Base-by-base conservation (phyloP, 345 rosid genomes). In the Noccaea bulbosa region DNA sequence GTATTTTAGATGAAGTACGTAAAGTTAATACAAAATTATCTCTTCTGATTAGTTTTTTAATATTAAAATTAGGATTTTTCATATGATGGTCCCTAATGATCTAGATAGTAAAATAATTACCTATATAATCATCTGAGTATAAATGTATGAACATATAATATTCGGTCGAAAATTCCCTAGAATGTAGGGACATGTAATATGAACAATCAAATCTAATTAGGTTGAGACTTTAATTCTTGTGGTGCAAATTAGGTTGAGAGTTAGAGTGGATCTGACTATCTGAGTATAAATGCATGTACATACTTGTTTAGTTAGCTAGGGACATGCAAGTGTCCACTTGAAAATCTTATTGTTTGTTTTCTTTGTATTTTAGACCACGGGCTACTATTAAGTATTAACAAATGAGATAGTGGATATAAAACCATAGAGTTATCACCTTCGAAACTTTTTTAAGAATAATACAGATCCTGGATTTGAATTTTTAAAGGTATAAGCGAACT, bases 331-430 rank as follows among this genome's bases (percentile, higher is more conserved):
- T 2, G 50, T 8, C 49, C 33, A 39, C 9, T 38, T 33, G 22
- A 38, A 70, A 14, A 49, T 17, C 3, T 12, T n/a, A 48, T 48
- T 70, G 66, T 48, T 48, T 16, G 67, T 27, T 14, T 70, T 39
- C 41, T 70, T 70, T 49, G 3, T 11, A 27, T 49, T 0, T 15
- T 38, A 58, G 8, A 38, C 74, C 59, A 10, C 47, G n/a, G 30
- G 30, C 30, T 3, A 27, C 30, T 27, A 33, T 33, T 33, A 33
- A 33, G 35, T 27, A 30, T 15, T 8, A 12, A 41, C 22, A 43
- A 61, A 59, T 22, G 7, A 7, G 1, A 9, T 15, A 34, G 33
- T 52, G 32, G 38, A 1, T 45, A 45, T 45, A 45, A 20, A 20
- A 1, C 1, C 30, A 27, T 4, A 27, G 30, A 27, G 5, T 22